Evolutionary conservation across 108 stramenopile genomes (phyloP), one percentile per base, ranked within the genome.

Genomic region (Fistulifera pelliculosa): DNA sequence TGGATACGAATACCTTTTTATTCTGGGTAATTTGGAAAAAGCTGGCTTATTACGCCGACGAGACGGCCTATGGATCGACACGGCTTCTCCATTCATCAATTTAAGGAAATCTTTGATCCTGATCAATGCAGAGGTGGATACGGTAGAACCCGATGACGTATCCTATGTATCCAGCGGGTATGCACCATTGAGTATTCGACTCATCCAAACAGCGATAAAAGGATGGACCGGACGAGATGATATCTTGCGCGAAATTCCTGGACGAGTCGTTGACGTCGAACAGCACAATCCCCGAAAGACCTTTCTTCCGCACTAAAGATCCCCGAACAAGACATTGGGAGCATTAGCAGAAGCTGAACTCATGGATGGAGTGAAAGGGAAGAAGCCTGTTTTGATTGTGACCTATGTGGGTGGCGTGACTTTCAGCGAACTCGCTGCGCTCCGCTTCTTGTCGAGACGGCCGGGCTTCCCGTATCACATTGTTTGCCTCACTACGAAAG

Each of bases 141-240:
- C 83, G 2, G 69, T 71, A 14, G 82, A 87, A 35, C 95, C 95
- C 1, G 79, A 94, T 52, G 97, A 98, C 66, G 73, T 92, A 7
- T 68, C 94, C 21, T 98, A 96, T 63, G 95, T 95, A 6, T 81
- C 86, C 21, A 85, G 87, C 7, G 97, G 87, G 12, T 98, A 96
- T 43, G 95, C 92, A 1, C 97, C 97, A 0, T 70, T 98, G 24
- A 70, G 87, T 0, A 87, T 88, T 26, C 77, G 97, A 8, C 69
- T 96, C 50, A 64, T 98, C 22, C 90, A 96, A 65, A 66, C 83
- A 18, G 82, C 89, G 7, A 69, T 93, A 58, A 72, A 75, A 47
- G 94, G 93, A 26, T 93, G 87, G 76, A 56, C 52, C 16, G 79
- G 79, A n/a, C 54, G 77, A 48, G 79, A 81, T 6, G 85, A 87